These are phyloP conservation scores for Diplotaxis tenuifolia DNA, from an alignment of 345 rosid genomes.

Conservation along the genomic window DNA sequence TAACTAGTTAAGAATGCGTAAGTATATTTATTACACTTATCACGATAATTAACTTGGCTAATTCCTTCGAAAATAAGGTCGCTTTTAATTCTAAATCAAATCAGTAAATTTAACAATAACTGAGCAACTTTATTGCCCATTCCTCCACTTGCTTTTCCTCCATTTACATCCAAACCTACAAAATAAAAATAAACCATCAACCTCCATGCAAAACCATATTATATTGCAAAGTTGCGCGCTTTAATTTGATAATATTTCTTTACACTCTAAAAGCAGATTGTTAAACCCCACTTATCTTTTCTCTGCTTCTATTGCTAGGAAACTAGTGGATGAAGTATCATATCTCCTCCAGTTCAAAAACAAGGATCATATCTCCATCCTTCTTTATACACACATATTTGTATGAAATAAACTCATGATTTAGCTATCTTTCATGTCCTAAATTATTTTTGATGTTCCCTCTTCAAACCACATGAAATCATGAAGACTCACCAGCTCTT, in stretches of 20 bases:
- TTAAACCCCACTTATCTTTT: constrained; percentile 17
- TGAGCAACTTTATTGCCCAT: constrained; percentile 13
- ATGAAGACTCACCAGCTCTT: constrained; percentile 28
- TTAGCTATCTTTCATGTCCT: background rate
- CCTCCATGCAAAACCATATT: constrained; percentile 35
- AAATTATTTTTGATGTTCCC: constrained; percentile 3
- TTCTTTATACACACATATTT: background rate
- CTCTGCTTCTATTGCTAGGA: constrained; percentile 23
- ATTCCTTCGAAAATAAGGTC: background rate
- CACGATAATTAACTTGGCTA: background rate
- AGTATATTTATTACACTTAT: background rate
- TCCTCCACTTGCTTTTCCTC: constrained; percentile 22
- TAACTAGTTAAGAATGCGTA: background rate
- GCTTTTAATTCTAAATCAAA: constrained; percentile 3
- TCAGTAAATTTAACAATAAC: background rate
- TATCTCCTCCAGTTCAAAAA: too few relatives aligned
- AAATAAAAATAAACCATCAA: background rate
- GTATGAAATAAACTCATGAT: background rate
- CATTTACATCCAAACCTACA: background rate
- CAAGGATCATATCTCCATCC: constrained; percentile 3
- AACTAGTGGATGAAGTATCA: constrained; percentile 26
- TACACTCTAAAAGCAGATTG: constrained; percentile 32
- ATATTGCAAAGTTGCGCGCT: constrained; percentile 23
- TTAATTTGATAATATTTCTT: constrained; percentile 17
- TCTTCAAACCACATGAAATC: constrained; percentile 20